A percentile compares a stretch with the other conserved stretches of the same genome.
phyloP scores from a whole-genome alignment of 176 grass and related monocot genomes.

The Aechmea fasciata region DNA sequence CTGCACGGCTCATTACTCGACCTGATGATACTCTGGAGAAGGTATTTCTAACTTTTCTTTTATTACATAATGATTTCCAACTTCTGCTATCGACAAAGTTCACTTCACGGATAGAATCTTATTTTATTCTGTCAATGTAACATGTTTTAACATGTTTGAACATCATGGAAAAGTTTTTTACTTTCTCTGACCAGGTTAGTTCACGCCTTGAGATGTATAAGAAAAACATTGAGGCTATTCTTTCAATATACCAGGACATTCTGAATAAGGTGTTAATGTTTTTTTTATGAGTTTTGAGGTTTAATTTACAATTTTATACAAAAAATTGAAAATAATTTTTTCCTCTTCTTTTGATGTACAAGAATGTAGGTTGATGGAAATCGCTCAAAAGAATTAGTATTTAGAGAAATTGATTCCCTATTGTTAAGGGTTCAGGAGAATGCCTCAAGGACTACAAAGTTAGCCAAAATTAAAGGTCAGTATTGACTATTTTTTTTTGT shows the following conservation, averaged over 20 bases:
- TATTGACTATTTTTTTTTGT: conserved; percentile 13
- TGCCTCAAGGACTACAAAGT: conserved; percentile 31
- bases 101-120: not conserved
- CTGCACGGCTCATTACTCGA: conserved; percentile 53
- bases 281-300: conserved; percentile 13
- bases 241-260: conserved; percentile 62
- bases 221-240: conserved; percentile 58
- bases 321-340: not conserved
- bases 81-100: conserved; percentile 3
- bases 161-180: conserved; percentile 3
- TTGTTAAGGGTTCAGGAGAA: conserved; percentile 45
- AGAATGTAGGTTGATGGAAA: conserved; percentile 82
- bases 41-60: conserved; percentile 26
- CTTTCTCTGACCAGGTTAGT: conserved; percentile 49
- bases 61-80: conserved; percentile 1
- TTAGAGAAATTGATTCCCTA: conserved; percentile 59
- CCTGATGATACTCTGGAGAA: conserved; percentile 78
- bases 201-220: conserved; percentile 76
- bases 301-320: not conserved
- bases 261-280: conserved; percentile 58
- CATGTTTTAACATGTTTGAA: not conserved
- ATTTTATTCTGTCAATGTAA: not conserved
- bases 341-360: conserved; percentile 32
- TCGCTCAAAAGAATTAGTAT: conserved; percentile 47
- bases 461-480: conserved; percentile 63